Evolutionary conservation across 2,329 filamentous ascomycete species (phyloP).

Genomic region (Stachybotrys chlorohalonatus): DNA sequence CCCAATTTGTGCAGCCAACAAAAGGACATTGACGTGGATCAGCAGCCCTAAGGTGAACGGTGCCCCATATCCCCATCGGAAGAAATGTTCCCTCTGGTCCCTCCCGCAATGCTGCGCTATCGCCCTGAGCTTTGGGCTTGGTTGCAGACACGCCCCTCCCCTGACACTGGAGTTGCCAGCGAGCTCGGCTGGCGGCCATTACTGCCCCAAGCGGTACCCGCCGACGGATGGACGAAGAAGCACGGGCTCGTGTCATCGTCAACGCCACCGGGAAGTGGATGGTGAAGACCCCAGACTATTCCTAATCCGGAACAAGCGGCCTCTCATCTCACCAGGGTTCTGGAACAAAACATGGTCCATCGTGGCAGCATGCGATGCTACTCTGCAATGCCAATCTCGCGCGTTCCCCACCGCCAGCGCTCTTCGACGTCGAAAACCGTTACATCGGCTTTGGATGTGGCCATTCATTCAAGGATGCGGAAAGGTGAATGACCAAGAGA

Average conservation of each 20-base stretch:
- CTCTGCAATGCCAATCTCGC: not conserved
- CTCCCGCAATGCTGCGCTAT: not conserved
- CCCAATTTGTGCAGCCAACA: slow-evolving; percentile 6
- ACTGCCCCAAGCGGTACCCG: not conserved
- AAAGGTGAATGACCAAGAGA: not conserved
- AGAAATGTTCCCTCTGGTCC: slow-evolving; percentile 12
- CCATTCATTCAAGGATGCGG: not conserved
- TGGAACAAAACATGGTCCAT: not conserved
- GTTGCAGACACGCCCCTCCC: slow-evolving; percentile 2
- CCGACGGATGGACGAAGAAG: not conserved
- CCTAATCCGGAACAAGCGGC: not conserved
- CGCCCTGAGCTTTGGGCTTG: slow-evolving; percentile 10
- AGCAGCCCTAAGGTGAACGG: slow-evolving; percentile 15
- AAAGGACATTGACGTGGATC: slow-evolving; percentile 22
- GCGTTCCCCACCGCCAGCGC: not conserved
- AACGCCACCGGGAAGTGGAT: not conserved
- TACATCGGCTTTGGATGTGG: not conserved
- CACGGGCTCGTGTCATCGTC: not conserved
- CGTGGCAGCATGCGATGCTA: not conserved
- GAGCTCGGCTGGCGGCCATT: not conserved
- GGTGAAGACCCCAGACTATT: not conserved
- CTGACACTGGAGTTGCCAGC: not conserved
- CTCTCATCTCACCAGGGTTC: not conserved
- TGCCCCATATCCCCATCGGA: slow-evolving; percentile 18
- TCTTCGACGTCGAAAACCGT: not conserved